These are phyloP conservation scores for Apiospora pterosperma DNA, from an alignment of 2,329 filamentous ascomycete species.

Conservation along the genomic window DNA sequence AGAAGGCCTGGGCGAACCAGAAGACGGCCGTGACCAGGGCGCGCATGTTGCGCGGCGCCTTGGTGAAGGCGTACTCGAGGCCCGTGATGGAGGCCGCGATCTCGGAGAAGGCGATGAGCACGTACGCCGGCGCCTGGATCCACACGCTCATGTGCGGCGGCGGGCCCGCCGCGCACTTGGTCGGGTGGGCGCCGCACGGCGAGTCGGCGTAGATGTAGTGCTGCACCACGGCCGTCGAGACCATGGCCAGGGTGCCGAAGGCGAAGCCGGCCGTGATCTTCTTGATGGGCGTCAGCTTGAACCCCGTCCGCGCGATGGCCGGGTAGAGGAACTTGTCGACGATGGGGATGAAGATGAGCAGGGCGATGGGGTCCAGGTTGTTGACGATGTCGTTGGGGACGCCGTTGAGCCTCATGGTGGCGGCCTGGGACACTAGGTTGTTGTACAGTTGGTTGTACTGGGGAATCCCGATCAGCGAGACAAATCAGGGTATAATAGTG, in stretches of 20 bases:
- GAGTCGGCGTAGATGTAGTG: slow-evolving; percentile 62
- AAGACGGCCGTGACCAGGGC: slow-evolving; percentile 66
- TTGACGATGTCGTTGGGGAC: slow-evolving; percentile 76
- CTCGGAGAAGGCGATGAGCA: slow-evolving; percentile 46
- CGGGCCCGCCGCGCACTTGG: slow-evolving; percentile 23
- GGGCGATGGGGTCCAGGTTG: slow-evolving; percentile 72
- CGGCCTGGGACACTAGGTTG: slow-evolving; percentile 62
- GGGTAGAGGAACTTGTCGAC: slow-evolving; percentile 70
- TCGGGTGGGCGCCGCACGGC: slow-evolving; percentile 57
- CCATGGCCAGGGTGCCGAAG: slow-evolving; percentile 59
- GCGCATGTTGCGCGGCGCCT: slow-evolving; percentile 74
- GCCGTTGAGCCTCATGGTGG: slow-evolving; percentile 63
- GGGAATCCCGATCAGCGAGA: not conserved
- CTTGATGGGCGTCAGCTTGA: slow-evolving; percentile 73
- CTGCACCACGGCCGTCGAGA: slow-evolving; percentile 54
- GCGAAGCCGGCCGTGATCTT: slow-evolving; percentile 70
- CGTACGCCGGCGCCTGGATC: slow-evolving; percentile 49
- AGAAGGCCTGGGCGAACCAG: slow-evolving; percentile 67
- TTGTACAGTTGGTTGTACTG: slow-evolving; percentile 56
- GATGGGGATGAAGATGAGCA: slow-evolving; percentile 73
- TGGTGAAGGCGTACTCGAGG: slow-evolving; percentile 73
- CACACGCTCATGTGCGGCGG: slow-evolving; percentile 58
- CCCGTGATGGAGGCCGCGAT: slow-evolving; percentile 51
- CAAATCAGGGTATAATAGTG: not conserved
- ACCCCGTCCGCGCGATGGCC: slow-evolving; percentile 55